A percentile compares a stretch with the other conserved stretches of the same genome.
Evolutionary conservation across 129 eudicot species (phyloP).

Genomic region (Chrysanthemum lavandulifolium): DNA sequence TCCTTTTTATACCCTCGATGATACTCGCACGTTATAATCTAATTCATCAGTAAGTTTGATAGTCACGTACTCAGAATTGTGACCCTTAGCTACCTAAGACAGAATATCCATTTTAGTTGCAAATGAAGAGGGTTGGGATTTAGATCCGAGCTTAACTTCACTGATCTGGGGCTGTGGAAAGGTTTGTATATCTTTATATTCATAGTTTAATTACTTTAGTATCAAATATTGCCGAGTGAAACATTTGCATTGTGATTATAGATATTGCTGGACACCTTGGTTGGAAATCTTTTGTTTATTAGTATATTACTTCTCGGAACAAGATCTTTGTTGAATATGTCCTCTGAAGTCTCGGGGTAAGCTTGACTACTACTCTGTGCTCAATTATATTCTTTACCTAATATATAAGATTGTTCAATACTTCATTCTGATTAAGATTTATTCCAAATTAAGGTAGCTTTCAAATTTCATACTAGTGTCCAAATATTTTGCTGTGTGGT

Average conservation of each 20-base stretch:
- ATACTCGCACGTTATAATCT: background rate
- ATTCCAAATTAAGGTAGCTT: too few relatives aligned
- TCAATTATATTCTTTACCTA: slow-evolving; percentile 1
- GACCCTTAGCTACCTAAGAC: slow-evolving; percentile 64
- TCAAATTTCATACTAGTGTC: background rate
- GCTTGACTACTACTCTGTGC: background rate
- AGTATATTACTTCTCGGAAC: slow-evolving; percentile 42
- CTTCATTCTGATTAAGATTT: background rate
- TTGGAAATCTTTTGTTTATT: slow-evolving; percentile 57
- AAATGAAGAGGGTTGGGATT: slow-evolving; percentile 35
- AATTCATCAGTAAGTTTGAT: slow-evolving; percentile 16
- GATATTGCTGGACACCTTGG: slow-evolving; percentile 44
- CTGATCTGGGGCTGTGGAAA: slow-evolving; percentile 40
- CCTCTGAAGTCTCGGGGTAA: slow-evolving; percentile 41
- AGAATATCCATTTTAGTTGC: slow-evolving; percentile 43
- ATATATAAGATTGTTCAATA: background rate
- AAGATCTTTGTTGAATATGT: slow-evolving; percentile 35
- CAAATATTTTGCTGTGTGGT: background rate
- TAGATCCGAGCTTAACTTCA: slow-evolving; percentile 32
- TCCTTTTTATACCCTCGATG: slow-evolving; percentile 33
- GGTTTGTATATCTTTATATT: slow-evolving; percentile 35
- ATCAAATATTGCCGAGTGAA: background rate
- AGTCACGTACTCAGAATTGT: slow-evolving; percentile 1
- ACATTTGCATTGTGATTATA: slow-evolving; percentile 25
- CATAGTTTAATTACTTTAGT: slow-evolving; percentile 6